These are phyloP conservation scores for Coemansia sp. DNA, from an alignment of 192 early-diverging fungal species.

Conservation along the genomic window DNA sequence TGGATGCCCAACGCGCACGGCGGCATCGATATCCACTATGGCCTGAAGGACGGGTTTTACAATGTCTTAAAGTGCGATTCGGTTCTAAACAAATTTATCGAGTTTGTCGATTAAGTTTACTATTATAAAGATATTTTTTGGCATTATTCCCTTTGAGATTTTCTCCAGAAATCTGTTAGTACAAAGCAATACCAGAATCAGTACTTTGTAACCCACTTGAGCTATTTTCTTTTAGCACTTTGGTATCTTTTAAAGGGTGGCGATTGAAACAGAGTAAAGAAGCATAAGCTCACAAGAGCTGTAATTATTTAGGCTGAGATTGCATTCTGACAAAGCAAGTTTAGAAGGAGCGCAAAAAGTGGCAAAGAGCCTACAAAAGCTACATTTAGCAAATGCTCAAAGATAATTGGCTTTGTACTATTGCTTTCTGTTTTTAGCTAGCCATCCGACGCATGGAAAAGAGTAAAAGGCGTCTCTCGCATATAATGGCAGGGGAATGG, in stretches of 20 bases:
- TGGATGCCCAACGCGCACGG: not conserved
- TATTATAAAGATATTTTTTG: not conserved
- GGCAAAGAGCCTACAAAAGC: not conserved
- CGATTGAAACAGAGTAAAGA: not conserved
- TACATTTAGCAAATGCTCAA: not conserved
- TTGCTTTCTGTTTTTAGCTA: not conserved
- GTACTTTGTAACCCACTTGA: not conserved
- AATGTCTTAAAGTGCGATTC: not conserved
- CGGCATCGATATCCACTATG: not conserved
- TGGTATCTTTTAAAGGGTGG: not conserved
- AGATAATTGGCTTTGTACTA: not conserved
- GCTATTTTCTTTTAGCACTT: not conserved
- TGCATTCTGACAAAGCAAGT: not conserved
- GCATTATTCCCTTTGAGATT: not conserved
- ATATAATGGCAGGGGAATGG: not conserved
- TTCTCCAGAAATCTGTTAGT: not conserved
- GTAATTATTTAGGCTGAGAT: not conserved
- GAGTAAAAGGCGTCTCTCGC: not conserved
- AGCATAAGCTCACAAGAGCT: not conserved
- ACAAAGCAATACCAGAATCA: not conserved
- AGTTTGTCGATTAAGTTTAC: not conserved
- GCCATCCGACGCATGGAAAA: not conserved
- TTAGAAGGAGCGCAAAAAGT: not conserved
- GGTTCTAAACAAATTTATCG: not conserved
- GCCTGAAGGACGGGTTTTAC: not conserved